Percentiles rank a stretch among this genome's conserved stretches.
Conservation (phyloP, 768 basidiomycete genomes). For the Tremella fuciformis region DNA sequence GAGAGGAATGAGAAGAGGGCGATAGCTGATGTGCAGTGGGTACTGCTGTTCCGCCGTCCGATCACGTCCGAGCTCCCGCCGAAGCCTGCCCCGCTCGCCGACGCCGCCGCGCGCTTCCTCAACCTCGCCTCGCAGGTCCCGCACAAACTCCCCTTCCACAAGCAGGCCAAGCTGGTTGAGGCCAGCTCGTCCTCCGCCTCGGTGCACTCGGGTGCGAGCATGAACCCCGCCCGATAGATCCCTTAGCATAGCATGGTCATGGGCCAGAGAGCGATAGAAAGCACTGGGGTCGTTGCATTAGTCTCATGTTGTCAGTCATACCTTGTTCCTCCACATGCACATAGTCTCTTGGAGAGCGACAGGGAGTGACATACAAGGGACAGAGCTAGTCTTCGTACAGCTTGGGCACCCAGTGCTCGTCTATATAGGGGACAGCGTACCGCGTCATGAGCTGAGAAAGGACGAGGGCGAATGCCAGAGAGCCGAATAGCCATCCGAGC, state of each 20-base stretch:
- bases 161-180: neutral
- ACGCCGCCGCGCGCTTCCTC: constrained; percentile 24
- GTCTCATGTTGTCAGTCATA: neutral
- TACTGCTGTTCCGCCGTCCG: constrained; percentile 80
- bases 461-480: too few relatives aligned
- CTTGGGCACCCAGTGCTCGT: neutral
- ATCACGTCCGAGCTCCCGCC: constrained; percentile 46
- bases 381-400: neutral
- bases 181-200: neutral
- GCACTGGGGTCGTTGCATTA: neutral
- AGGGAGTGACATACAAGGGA: too few relatives aligned
- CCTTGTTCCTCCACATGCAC: too few relatives aligned
- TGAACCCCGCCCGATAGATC: neutral
- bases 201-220: constrained; percentile 1
- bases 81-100: constrained; percentile 20
- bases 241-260: neutral
- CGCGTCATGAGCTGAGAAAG: constrained; percentile 8
- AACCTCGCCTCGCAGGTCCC: constrained; percentile 17
- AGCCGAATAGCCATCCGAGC: too few relatives aligned
- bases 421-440: constrained; percentile 5
- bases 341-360: too few relatives aligned
- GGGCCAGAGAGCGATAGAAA: neutral
- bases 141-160: neutral
- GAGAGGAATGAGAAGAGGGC: neutral
- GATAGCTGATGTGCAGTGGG: constrained; percentile 62